Conservation (phyloP, 1,284 basidiomycete genomes). For the Sanghuangporus weigelae region DNA sequence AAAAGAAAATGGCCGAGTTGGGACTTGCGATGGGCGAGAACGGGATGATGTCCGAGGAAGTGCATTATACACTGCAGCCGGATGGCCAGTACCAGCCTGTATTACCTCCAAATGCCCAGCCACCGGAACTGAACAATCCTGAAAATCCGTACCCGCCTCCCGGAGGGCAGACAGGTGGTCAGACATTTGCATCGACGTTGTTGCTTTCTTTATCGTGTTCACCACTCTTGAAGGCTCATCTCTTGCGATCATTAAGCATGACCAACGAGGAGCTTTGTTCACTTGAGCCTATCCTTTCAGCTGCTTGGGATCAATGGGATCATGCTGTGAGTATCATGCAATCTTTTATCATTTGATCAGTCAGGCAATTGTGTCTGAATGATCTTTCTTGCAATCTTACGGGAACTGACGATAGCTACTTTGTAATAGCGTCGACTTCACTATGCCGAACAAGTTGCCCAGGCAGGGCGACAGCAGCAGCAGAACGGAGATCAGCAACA, state of each 20-base stretch:
- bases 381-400: constrained; percentile 13
- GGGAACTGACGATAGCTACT: background rate
- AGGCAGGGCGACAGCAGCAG: constrained; percentile 26
- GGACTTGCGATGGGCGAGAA: constrained; percentile 71
- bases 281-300: constrained; percentile 70
- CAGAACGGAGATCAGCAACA: constrained; percentile 6
- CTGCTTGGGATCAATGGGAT: constrained; percentile 80
- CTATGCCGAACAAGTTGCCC: constrained; percentile 52
- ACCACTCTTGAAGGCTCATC: constrained; percentile 64
- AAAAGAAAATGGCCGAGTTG: constrained; percentile 71
- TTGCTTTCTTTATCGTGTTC: constrained; percentile 67
- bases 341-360: constrained; percentile 2
- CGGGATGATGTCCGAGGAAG: constrained; percentile 54
- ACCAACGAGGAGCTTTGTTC: constrained; percentile 72
- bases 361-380: constrained; percentile 1
- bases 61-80: constrained; percentile 52
- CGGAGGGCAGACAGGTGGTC: constrained; percentile 40
- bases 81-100: constrained; percentile 56
- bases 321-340: constrained; percentile 46
- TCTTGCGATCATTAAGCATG: constrained; percentile 65
- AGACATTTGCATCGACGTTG: constrained; percentile 68
- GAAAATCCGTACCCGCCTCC: constrained; percentile 34
- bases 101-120: constrained; percentile 31
- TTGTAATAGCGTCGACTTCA: constrained; percentile 52
- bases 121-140: constrained; percentile 24